Evolutionary conservation across 2,329 filamentous ascomycete species (phyloP).

Genomic region (Pyrenophora teres): DNA sequence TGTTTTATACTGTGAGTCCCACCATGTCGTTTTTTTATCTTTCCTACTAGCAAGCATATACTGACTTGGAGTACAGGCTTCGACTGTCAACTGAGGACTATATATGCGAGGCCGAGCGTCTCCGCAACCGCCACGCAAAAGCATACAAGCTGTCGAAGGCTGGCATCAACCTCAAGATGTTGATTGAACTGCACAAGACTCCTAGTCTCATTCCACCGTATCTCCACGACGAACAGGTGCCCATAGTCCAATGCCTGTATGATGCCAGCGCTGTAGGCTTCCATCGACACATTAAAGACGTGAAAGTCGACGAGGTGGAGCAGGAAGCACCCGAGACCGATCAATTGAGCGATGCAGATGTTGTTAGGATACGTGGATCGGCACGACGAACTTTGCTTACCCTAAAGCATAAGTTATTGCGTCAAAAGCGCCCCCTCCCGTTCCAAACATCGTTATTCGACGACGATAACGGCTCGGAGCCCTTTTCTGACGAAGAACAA

Average conservation of each 20-base stretch:
- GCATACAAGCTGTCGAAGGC: slow-evolving; percentile 32
- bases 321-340: slow-evolving; percentile 29
- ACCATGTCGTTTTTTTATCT: background rate
- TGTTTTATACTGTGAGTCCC: slow-evolving; percentile 13
- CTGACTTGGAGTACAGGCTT: slow-evolving; percentile 7
- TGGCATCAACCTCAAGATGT: slow-evolving; percentile 35
- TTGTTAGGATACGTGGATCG: slow-evolving; percentile 18
- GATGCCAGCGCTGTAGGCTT: slow-evolving; percentile 54
- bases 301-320: background rate
- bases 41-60: no score
- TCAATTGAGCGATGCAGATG: slow-evolving; percentile 24
- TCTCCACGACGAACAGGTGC: slow-evolving; percentile 34
- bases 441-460: slow-evolving; percentile 4
- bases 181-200: slow-evolving; percentile 30
- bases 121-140: slow-evolving; percentile 34
- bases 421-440: background rate
- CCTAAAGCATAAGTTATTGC: slow-evolving; percentile 18
- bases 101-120: slow-evolving; percentile 30
- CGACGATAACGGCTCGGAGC: slow-evolving; percentile 1
- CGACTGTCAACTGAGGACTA: slow-evolving; percentile 17
- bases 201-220: slow-evolving; percentile 38
- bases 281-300: slow-evolving; percentile 20
- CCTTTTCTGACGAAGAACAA: background rate
- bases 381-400: slow-evolving; percentile 12
- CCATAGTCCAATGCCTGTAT: slow-evolving; percentile 34